Conservation (phyloP, 768 basidiomycete species). For the Lactarius deliciosus region DNA sequence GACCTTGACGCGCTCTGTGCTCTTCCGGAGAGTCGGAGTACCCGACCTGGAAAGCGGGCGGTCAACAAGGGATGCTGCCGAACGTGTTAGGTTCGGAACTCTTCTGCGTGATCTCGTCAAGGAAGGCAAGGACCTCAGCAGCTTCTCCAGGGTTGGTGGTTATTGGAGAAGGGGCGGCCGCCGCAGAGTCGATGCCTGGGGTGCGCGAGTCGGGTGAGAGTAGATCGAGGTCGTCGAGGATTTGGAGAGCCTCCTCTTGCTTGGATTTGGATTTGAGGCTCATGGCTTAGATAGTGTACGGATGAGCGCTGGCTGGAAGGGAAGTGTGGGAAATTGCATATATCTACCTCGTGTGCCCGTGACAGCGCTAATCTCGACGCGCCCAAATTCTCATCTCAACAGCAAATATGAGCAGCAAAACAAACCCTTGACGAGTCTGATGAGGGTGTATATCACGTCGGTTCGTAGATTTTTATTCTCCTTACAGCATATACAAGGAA, state of each 20-base stretch:
- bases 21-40: conserved; percentile 71
- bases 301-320: not conserved
- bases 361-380: not conserved
- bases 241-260: conserved; percentile 84
- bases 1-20: conserved; percentile 71
- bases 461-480: conserved; percentile 25
- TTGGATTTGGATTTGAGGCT: conserved; percentile 64
- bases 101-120: conserved; percentile 94
- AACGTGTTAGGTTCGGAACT: conserved; percentile 73
- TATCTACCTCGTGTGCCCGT: not conserved
- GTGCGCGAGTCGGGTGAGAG: conserved; percentile 41
- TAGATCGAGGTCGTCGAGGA: conserved; percentile 93
- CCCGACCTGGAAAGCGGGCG: conserved; percentile 62
- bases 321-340: not conserved
- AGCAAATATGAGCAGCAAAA: conserved; percentile 7
- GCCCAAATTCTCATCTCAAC: not conserved
- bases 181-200: conserved; percentile 27
- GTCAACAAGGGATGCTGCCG: conserved; percentile 55
- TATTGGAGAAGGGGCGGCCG: conserved; percentile 32
- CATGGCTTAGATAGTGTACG: conserved; percentile 32
- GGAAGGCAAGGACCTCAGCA: conserved; percentile 85
- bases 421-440: conserved; percentile 14
- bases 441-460: conserved; percentile 33
- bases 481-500: not conserved
- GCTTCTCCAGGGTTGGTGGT: conserved; percentile 58